phyloP scores from a whole-genome alignment of 179 eudicot genomes.

The Monotropa hypopitys region DNA sequence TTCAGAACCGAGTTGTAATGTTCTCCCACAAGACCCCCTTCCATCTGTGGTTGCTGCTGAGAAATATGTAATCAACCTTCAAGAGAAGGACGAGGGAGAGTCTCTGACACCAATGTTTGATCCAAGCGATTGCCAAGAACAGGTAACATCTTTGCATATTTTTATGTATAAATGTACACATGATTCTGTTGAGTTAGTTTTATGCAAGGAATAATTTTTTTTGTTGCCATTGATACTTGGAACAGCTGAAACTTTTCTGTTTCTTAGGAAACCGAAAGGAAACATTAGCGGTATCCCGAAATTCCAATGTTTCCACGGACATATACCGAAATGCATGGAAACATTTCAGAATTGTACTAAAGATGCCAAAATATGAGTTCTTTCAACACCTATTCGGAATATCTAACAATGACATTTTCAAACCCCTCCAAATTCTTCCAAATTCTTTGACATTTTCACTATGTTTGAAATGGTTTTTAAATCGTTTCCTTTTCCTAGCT shows the following conservation, averaged over 20 bases:
- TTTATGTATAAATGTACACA: neutral
- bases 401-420: neutral
- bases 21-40: conserved; percentile 18
- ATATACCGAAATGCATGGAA: neutral
- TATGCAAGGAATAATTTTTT: neutral
- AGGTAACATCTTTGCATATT: conserved; percentile 15
- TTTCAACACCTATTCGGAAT: neutral
- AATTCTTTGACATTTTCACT: neutral
- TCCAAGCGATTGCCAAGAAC: conserved; percentile 45
- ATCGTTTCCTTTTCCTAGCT: neutral
- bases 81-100: conserved; percentile 29
- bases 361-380: neutral
- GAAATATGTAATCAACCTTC: conserved; percentile 16
- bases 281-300: neutral
- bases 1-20: conserved; percentile 20
- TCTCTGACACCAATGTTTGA: conserved; percentile 26
- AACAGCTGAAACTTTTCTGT: neutral
- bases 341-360: neutral
- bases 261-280: neutral
- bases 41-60: conserved; percentile 24
- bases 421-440: neutral
- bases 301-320: neutral
- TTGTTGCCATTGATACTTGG: neutral
- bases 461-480: neutral
- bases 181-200: neutral